Conservation (phyloP, 805 yeast species). For the Suhomyces kilbournensis region DNA sequence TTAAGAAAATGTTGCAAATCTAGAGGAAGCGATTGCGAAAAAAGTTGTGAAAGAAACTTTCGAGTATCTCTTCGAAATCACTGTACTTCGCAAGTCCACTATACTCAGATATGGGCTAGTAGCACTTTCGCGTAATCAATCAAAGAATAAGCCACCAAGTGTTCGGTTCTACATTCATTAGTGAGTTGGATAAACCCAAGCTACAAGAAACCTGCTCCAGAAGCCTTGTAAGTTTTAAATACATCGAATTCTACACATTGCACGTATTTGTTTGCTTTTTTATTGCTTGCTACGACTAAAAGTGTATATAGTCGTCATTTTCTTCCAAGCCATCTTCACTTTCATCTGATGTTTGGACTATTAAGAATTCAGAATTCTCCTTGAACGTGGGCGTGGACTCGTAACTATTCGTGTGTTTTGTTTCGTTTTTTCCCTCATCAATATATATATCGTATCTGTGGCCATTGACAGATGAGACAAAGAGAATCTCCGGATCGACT, state of each 20-base stretch:
- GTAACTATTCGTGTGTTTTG: not conserved
- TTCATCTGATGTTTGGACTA: constrained; percentile 11
- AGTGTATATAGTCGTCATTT: constrained; percentile 22
- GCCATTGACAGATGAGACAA: constrained; percentile 13
- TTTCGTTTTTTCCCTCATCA: constrained; percentile 10
- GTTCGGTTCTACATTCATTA: no score
- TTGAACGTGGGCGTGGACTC: constrained; percentile 4
- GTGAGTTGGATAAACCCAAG: no score
- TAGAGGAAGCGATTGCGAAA: no score
- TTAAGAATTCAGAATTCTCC: constrained; percentile 16
- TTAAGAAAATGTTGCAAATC: no score
- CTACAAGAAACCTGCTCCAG: not conserved
- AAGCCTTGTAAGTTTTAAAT: not conserved
- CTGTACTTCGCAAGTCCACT: no score
- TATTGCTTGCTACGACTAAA: constrained; percentile 6
- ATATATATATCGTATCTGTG: constrained; percentile 25
- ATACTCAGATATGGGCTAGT: no score
- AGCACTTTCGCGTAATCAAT: no score
- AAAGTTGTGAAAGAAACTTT: no score
- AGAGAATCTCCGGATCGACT: constrained; percentile 27
- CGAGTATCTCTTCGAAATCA: no score
- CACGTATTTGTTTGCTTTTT: not conserved
- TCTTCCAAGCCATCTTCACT: constrained; percentile 20
- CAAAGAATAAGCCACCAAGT: no score
- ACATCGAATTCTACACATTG: not conserved